Percentiles rank a stretch among this genome's conserved stretches.
These are phyloP conservation scores for Coemansia sp. DNA, from an alignment of 192 early-diverging fungal species.

Conservation along the genomic window DNA sequence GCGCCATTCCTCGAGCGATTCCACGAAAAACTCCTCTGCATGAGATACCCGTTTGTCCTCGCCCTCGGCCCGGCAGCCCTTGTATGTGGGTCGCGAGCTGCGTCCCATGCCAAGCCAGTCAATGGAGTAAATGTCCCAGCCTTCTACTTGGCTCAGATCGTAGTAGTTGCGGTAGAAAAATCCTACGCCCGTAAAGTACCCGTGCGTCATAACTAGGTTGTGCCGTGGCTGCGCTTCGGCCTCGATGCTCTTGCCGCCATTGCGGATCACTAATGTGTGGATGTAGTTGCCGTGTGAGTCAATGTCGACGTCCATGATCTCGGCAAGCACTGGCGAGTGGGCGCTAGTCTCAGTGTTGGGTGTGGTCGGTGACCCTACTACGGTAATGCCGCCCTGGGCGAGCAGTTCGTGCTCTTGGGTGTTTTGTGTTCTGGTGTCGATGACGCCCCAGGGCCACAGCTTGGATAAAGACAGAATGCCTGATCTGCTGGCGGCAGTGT, in stretches of 20 bases:
- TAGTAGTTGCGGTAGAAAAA: slow-evolving; percentile 57
- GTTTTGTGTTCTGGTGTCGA: slow-evolving; percentile 26
- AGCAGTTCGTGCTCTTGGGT: slow-evolving; percentile 31
- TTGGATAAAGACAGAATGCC: slow-evolving; percentile 10
- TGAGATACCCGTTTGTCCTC: slow-evolving; percentile 57
- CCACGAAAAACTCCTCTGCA: slow-evolving; percentile 87
- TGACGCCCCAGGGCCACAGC: slow-evolving; percentile 21
- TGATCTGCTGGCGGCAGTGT: not conserved
- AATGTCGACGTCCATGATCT: slow-evolving; percentile 48
- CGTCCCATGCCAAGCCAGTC: slow-evolving; percentile 99
- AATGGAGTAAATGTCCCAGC: slow-evolving; percentile 51
- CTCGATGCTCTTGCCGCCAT: not conserved
- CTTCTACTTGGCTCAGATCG: slow-evolving; percentile 41
- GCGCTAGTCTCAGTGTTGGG: not conserved
- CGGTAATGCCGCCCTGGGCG: slow-evolving; percentile 29
- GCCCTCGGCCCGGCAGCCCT: slow-evolving; percentile 41
- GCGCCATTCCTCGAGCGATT: slow-evolving; percentile 89
- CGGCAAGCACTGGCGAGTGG: slow-evolving; percentile 3
- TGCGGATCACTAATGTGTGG: slow-evolving; percentile 50
- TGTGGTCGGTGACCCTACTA: not conserved
- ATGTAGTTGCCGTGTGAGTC: slow-evolving; percentile 48
- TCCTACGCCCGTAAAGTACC: slow-evolving; percentile 56
- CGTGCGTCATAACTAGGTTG: slow-evolving; percentile 57
- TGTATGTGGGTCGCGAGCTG: slow-evolving; percentile 75
- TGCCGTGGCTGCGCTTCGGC: slow-evolving; percentile 5